A percentile compares a stretch with the other conserved stretches of the same genome.
Evolutionary conservation across 345 rosid species (phyloP).

Genomic region (Citrus reticulata): DNA sequence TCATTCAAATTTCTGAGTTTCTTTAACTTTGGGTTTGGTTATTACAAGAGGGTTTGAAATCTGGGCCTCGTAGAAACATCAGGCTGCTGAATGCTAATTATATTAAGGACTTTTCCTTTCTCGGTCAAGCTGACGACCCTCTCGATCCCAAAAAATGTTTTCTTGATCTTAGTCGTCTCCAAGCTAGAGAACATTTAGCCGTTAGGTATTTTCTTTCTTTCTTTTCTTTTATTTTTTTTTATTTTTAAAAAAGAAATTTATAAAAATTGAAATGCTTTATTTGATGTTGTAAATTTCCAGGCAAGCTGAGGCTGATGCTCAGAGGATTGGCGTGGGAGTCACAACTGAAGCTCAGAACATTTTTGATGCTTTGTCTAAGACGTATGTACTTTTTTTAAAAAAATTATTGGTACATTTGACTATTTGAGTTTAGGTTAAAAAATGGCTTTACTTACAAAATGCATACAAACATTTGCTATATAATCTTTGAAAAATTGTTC

Average conservation of each 20-base stretch:
- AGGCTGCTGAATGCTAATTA: conserved; percentile 77
- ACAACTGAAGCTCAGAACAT: conserved; percentile 82
- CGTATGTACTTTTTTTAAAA: conserved; percentile 38
- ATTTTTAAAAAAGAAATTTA: background rate
- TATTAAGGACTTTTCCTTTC: conserved; percentile 55
- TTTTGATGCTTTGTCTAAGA: conserved; percentile 88
- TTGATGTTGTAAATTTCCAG: conserved; percentile 32
- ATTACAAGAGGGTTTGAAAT: conserved; percentile 64
- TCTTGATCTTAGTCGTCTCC: conserved; percentile 58
- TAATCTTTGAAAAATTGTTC: background rate
- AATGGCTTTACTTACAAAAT: background rate
- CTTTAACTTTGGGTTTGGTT: conserved; percentile 37
- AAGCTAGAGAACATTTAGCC: conserved; percentile 74
- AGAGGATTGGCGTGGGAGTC: conserved; percentile 92
- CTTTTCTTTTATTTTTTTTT: background rate
- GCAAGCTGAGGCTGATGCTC: conserved; percentile 85
- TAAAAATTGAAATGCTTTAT: background rate
- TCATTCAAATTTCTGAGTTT: background rate
- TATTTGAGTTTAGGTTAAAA: background rate
- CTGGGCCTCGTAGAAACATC: conserved; percentile 49
- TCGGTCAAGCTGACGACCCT: conserved; percentile 83
- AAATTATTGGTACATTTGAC: background rate
- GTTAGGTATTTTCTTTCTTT: conserved; percentile 45
- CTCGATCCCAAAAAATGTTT: conserved; percentile 61
- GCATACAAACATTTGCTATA: background rate